A percentile compares a stretch with the other conserved stretches of the same genome.
These are phyloP conservation scores for Emiliania huxleyi DNA, from an alignment of 78 protist species.

Conservation along the genomic window DNA sequence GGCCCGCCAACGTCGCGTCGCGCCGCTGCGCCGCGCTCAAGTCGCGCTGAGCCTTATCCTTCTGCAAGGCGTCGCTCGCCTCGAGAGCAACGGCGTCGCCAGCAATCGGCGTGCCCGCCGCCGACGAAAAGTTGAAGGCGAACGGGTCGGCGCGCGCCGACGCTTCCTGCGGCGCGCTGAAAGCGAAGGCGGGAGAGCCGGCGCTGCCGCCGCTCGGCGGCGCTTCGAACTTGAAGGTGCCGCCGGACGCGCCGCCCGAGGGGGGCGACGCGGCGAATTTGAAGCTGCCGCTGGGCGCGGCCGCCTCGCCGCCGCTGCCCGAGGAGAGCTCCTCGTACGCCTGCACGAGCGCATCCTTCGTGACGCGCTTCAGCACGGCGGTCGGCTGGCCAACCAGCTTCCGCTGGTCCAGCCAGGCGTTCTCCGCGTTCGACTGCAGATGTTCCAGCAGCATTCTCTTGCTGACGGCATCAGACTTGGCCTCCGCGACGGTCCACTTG, in stretches of 20 bases:
- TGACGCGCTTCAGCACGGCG: neutral
- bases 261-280: neutral
- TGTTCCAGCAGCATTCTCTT: neutral
- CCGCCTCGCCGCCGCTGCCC: neutral
- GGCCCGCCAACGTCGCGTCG: neutral
- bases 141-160: too few relatives aligned
- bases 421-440: neutral
- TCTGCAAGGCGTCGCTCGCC: neutral
- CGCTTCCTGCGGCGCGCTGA: too few relatives aligned
- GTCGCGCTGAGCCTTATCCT: neutral
- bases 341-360: neutral
- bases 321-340: neutral
- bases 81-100: neutral
- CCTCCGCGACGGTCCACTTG: neutral
- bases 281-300: neutral
- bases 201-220: neutral
- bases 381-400: neutral
- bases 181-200: neutral
- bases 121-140: neutral
- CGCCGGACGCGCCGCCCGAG: too few relatives aligned
- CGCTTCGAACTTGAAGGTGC: neutral
- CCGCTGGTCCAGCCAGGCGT: neutral
- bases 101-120: neutral
- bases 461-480: neutral
- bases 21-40: neutral